Conservation (phyloP, 805 yeast genomes). For the Ogataea sp. region DNA sequence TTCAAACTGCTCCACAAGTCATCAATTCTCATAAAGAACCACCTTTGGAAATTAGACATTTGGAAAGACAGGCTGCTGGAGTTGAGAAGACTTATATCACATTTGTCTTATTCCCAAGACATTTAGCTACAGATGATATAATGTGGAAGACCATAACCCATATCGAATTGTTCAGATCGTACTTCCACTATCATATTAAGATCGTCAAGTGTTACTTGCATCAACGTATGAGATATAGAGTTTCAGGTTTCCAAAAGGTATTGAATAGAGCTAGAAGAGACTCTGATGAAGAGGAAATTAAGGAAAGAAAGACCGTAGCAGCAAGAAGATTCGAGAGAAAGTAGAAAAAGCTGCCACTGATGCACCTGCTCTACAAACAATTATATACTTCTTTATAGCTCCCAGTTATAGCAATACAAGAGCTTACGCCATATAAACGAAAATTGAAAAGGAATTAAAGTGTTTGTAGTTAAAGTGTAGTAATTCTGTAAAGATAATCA, state of each 20-base stretch:
- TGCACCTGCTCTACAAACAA: too few relatives aligned
- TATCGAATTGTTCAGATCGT: conserved; percentile 86
- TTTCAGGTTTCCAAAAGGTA: conserved; percentile 87
- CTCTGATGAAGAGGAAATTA: conserved; percentile 58
- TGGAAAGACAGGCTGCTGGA: conserved; percentile 29
- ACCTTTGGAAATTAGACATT: conserved; percentile 73
- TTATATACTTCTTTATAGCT: too few relatives aligned
- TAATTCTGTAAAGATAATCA: too few relatives aligned
- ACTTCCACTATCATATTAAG: conserved; percentile 97
- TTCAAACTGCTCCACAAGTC: conserved; percentile 98
- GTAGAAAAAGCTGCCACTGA: not conserved
- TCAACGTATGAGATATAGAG: conserved; percentile 96
- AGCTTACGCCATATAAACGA: not conserved
- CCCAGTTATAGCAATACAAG: too few relatives aligned
- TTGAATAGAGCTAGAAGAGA: conserved; percentile 97
- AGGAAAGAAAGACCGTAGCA: conserved; percentile 57
- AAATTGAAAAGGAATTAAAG: too few relatives aligned
- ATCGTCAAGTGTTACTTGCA: conserved; percentile 98
- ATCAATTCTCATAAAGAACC: conserved; percentile 83
- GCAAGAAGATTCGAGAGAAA: conserved; percentile 56
- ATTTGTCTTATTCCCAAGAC: conserved; percentile 77
- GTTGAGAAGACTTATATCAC: conserved; percentile 40
- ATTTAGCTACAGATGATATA: conserved; percentile 48
- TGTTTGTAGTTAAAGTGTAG: too few relatives aligned
- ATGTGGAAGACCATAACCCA: conserved; percentile 86